A percentile compares a stretch with the other conserved stretches of the same genome.
phyloP scores from a whole-genome alignment of 495 filamentous ascomycete species.

The Penicillium coprophilum region DNA sequence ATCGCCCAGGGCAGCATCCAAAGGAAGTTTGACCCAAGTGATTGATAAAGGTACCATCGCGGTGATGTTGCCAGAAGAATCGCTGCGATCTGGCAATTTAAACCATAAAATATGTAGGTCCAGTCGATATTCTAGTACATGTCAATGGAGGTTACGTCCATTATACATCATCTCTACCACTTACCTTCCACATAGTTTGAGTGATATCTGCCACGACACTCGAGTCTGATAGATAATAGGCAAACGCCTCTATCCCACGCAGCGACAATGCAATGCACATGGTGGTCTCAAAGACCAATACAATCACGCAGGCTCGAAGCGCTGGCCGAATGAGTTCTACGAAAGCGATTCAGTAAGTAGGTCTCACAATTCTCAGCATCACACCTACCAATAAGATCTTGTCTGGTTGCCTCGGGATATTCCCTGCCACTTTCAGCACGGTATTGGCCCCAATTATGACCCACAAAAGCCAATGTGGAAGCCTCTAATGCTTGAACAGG shows the following conservation, averaged over 20 bases:
- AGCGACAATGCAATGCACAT: slow-evolving; percentile 62
- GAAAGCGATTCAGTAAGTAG: not conserved
- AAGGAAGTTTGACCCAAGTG: slow-evolving; percentile 61
- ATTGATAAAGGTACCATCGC: slow-evolving; percentile 68
- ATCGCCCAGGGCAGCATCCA: slow-evolving; percentile 74
- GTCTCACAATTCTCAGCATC: not conserved
- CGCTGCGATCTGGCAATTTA: slow-evolving; percentile 62
- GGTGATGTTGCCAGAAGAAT: slow-evolving; percentile 65
- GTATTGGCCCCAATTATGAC: slow-evolving; percentile 67
- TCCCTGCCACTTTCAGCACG: slow-evolving; percentile 38
- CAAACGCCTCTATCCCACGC: slow-evolving; percentile 58
- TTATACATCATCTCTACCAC: slow-evolving; percentile 9
- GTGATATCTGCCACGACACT: slow-evolving; percentile 59
- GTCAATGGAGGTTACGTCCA: not conserved
- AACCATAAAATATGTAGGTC: slow-evolving; percentile 75
- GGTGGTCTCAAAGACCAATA: slow-evolving; percentile 58
- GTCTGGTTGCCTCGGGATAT: slow-evolving; percentile 29
- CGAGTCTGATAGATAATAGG: slow-evolving; percentile 56
- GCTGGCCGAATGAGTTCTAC: slow-evolving; percentile 55
- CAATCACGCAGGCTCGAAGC: slow-evolving; percentile 49
- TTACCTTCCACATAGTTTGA: slow-evolving; percentile 63
- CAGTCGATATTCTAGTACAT: slow-evolving; percentile 57
- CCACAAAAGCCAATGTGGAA: slow-evolving; percentile 63
- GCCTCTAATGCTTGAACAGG: slow-evolving; percentile 68
- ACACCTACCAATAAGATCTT: slow-evolving; percentile 35